Conservation (phyloP, 108 stramenopile species). For the Conticribra guillardii region DNA sequence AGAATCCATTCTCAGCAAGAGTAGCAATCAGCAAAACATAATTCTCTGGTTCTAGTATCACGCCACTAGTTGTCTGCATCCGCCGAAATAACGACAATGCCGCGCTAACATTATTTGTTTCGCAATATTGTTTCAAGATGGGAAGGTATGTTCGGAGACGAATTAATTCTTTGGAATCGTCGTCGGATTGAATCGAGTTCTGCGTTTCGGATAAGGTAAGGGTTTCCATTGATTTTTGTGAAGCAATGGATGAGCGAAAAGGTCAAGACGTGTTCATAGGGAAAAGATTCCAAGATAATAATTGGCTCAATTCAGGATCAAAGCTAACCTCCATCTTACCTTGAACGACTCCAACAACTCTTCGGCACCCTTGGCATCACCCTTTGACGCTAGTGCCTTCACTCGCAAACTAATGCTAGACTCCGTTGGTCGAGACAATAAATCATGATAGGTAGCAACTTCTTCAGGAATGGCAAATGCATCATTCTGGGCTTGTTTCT, state of each 20-base stretch:
- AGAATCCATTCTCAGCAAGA: constrained; percentile 75
- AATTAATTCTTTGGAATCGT: constrained; percentile 44
- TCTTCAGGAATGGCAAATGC: constrained; percentile 41
- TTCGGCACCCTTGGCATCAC: constrained; percentile 46
- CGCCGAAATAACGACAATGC: constrained; percentile 65
- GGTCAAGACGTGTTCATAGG: background rate
- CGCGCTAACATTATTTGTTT: constrained; percentile 57
- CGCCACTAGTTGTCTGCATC: constrained; percentile 60
- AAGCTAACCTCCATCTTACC: background rate
- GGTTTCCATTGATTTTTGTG: constrained; percentile 21
- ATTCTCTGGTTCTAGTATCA: constrained; percentile 72
- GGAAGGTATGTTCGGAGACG: constrained; percentile 82
- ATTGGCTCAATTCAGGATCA: background rate
- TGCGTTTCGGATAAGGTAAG: background rate
- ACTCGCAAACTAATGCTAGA: constrained; percentile 43
- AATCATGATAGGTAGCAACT: constrained; percentile 51
- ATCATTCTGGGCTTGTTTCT: constrained; percentile 4
- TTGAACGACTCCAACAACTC: constrained; percentile 45
- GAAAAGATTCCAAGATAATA: background rate
- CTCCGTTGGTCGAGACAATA: constrained; percentile 42
- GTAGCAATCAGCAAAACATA: constrained; percentile 69
- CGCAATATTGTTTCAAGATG: constrained; percentile 64
- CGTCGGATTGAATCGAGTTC: constrained; percentile 31
- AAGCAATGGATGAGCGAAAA: background rate
- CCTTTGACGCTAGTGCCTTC: constrained; percentile 44